Evolutionary conservation across 257 asterid genomes (phyloP).

Genomic region (Solanum lycopersicoides): DNA sequence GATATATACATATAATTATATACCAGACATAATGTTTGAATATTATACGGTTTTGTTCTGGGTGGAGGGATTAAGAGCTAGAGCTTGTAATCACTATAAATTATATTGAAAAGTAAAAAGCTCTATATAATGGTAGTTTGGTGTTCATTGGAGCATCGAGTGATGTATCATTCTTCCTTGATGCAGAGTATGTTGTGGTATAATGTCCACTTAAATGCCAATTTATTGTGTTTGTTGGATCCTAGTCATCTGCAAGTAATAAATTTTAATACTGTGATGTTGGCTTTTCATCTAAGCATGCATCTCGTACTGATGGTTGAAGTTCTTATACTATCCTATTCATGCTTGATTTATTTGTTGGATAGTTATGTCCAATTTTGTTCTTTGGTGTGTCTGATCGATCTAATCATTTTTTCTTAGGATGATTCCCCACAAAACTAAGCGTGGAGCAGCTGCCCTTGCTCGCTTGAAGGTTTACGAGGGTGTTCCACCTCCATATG

Average conservation of each 20-base stretch:
- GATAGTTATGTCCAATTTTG: not conserved
- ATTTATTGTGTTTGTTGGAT: not conserved
- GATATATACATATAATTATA: not conserved
- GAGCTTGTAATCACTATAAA: not conserved
- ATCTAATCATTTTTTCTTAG: slow-evolving; percentile 8
- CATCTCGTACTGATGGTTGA: not conserved
- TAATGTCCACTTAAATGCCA: not conserved
- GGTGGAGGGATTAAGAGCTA: not conserved
- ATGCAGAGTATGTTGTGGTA: not conserved
- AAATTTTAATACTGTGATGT: not conserved
- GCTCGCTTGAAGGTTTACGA: slow-evolving; percentile 75
- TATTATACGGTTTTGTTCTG: not conserved
- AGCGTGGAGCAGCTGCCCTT: slow-evolving; percentile 85
- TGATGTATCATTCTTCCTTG: not conserved
- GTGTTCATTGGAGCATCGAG: not conserved
- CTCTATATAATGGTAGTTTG: not conserved
- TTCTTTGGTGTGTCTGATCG: not conserved
- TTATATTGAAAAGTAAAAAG: not conserved
- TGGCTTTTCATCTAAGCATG: not conserved
- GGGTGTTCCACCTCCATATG: slow-evolving; percentile 79
- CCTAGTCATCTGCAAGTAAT: not conserved
- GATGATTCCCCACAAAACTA: slow-evolving; percentile 86
- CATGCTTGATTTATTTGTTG: not conserved
- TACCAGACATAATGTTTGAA: not conserved
- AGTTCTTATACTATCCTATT: no score